Conservation (phyloP, 2,329 filamentous ascomycete species). For the Nemania sp. region DNA sequence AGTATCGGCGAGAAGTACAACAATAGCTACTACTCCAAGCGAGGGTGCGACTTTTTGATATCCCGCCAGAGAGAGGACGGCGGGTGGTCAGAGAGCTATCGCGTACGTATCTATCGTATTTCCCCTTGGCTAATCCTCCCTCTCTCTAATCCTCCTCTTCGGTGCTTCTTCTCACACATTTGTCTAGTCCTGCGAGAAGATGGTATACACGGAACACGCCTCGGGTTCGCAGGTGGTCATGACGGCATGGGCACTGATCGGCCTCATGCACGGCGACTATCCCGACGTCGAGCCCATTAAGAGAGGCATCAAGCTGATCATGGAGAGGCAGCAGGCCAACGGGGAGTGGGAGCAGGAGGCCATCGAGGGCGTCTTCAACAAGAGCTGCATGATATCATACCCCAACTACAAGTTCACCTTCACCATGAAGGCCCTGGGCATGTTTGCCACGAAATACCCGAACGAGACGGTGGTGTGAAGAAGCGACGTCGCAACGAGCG, state of each 20-base stretch:
- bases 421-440: slow-evolving; percentile 88
- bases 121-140: background rate
- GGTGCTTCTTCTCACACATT: slow-evolving; percentile 20
- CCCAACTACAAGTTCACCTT: slow-evolving; percentile 99
- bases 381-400: slow-evolving; percentile 98
- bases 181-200: slow-evolving; percentile 72
- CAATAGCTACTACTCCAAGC: slow-evolving; percentile 71
- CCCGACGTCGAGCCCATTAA: slow-evolving; percentile 74
- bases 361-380: slow-evolving; percentile 98
- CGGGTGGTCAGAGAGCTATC: slow-evolving; percentile 96
- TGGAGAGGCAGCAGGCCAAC: slow-evolving; percentile 81
- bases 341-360: slow-evolving; percentile 95
- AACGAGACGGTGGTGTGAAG: slow-evolving; percentile 58
- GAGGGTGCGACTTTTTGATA: slow-evolving; percentile 84
- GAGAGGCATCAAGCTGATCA: slow-evolving; percentile 78
- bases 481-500: background rate
- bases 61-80: slow-evolving; percentile 85
- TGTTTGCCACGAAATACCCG: slow-evolving; percentile 78
- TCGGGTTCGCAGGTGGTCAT: slow-evolving; percentile 87
- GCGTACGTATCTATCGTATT: slow-evolving; percentile 49
- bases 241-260: slow-evolving; percentile 88
- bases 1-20: slow-evolving; percentile 80
- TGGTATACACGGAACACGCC: slow-evolving; percentile 73
- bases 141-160: background rate
- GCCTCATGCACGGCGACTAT: slow-evolving; percentile 80